phyloP scores from a whole-genome alignment of 202 grass and related monocot genomes.

The Miscanthus sacchariflorus region DNA sequence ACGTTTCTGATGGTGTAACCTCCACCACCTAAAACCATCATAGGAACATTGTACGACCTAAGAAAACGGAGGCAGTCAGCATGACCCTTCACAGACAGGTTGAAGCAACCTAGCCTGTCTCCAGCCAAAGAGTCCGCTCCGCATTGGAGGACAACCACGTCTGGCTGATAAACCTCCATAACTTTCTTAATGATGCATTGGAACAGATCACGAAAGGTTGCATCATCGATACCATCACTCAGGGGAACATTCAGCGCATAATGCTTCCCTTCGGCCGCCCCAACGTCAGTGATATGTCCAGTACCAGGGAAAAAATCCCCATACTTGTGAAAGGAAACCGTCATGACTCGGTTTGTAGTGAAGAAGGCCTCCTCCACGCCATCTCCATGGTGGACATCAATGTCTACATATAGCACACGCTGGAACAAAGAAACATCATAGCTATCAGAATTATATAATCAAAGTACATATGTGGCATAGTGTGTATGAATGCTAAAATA shows the following conservation, averaged over 20 bases:
- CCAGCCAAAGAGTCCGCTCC: slow-evolving; percentile 96
- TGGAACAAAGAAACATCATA: slow-evolving; percentile 49
- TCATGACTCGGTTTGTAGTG: slow-evolving; percentile 98
- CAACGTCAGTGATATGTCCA: slow-evolving; percentile 91
- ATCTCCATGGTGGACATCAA: slow-evolving; percentile 99
- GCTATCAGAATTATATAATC: slow-evolving; percentile 17
- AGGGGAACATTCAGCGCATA: slow-evolving; percentile 96
- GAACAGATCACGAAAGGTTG: slow-evolving; percentile 80
- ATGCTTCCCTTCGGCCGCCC: slow-evolving; percentile 78
- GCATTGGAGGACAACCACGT: slow-evolving; percentile 97
- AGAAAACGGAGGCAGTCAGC: slow-evolving; percentile 95
- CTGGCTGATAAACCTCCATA: slow-evolving; percentile 94
- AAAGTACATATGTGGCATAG: slow-evolving; percentile 24
- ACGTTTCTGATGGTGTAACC: slow-evolving; percentile 99
- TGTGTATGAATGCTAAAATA: slow-evolving; percentile 24
- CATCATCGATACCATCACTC: slow-evolving; percentile 96
- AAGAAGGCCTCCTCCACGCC: slow-evolving; percentile 99
- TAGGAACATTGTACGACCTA: slow-evolving; percentile 91
- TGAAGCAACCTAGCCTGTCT: slow-evolving; percentile 98
- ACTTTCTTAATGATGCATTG: slow-evolving; percentile 90
- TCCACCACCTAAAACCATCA: slow-evolving; percentile 97
- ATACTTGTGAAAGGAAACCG: slow-evolving; percentile 98
- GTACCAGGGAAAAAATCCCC: slow-evolving; percentile 98
- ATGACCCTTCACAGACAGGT: slow-evolving; percentile 96
- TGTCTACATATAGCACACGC: slow-evolving; percentile 97